These are phyloP conservation scores for Magnusiomyces fungicola DNA, from an alignment of 1,139 yeast species.

Conservation along the genomic window DNA sequence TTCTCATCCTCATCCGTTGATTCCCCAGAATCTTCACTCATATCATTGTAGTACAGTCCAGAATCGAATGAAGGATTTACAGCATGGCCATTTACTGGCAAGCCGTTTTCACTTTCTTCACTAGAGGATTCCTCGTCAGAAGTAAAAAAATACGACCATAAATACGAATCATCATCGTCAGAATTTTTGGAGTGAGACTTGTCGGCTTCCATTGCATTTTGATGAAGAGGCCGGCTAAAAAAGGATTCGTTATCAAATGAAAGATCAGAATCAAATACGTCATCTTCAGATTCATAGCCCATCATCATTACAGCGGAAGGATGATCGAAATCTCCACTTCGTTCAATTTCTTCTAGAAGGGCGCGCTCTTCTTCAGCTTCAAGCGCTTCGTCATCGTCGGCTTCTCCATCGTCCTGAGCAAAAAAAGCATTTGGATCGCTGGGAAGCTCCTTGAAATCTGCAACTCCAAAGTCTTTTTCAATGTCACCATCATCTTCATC, in stretches of 20 bases:
- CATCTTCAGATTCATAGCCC: constrained; percentile 30
- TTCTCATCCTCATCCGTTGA: constrained; percentile 86
- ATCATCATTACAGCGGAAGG: constrained; percentile 20
- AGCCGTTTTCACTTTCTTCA: constrained; percentile 18
- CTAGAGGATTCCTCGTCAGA: constrained; percentile 29
- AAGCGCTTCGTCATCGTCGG: constrained; percentile 23
- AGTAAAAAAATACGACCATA: constrained; percentile 37
- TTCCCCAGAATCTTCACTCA: constrained; percentile 47
- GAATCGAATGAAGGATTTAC: constrained; percentile 2
- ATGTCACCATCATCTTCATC: constrained; percentile 29
- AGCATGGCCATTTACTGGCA: neutral
- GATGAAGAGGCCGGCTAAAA: constrained; percentile 20
- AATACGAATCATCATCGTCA: constrained; percentile 35
- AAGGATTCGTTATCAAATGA: constrained; percentile 28
- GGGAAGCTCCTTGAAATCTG: constrained; percentile 9
- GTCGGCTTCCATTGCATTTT: constrained; percentile 8
- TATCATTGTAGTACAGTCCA: constrained; percentile 23
- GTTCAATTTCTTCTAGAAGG: constrained; percentile 30
- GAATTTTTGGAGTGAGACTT: constrained; percentile 15
- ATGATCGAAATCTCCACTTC: constrained; percentile 21
- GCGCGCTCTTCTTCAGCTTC: constrained; percentile 35
- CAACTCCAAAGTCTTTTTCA: constrained; percentile 7
- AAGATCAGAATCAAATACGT: constrained; percentile 20
- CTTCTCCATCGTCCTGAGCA: constrained; percentile 22
- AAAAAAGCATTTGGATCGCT: constrained; percentile 9